Evolutionary conservation across 148 eudicot genomes (phyloP), one percentile per base, ranked within the genome.

Genomic region (Silene conica): DNA sequence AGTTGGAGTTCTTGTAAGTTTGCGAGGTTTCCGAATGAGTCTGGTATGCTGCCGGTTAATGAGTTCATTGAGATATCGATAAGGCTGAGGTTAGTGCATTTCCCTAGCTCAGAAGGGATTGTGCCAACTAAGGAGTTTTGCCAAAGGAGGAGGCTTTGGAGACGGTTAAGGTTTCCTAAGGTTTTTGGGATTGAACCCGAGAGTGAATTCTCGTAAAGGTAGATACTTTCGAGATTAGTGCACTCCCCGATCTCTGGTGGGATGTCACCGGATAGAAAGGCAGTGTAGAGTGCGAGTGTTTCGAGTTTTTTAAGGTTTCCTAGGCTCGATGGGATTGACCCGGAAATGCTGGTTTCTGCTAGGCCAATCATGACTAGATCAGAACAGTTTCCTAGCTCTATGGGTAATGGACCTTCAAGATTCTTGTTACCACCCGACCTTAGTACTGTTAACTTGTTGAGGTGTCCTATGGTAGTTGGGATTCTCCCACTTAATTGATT

Each of bases 391-490:
- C 98, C 98, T 46, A 93, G 83, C 80, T 88, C 95, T 54, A 68
- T 45, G 0, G 98, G 98, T 3, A 93, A 31, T 62, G 85, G 52
- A 16, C 98, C 98, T 77, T 75, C 82, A 16, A 93, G 84, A 69
- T 93, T 91, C 77, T 89, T 93, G 79, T 93, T 93, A 4, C 98
- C 98, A 34, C 98, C 98, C 0, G 90, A 91, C 58, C 98, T 77
- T 3, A 93, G 73, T n/a, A 87, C 88, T 69, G 77, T 65, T 26
- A 93, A 85, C 13, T 74, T 84, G 74, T 78, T 80, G 72, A 93
- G 74, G 25, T 63, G 71, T 4, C 98, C 98, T 43, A 93, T 91
- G 12, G 83, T 83, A 64, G 46, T 74, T 57, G 98, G 98, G 67
- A 93, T 86, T 31, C 69, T 56, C 10, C 98, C 98, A 71, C 91